These are phyloP conservation scores for Diutina catenulata DNA, from an alignment of 1,139 yeast species.

Conservation along the genomic window DNA sequence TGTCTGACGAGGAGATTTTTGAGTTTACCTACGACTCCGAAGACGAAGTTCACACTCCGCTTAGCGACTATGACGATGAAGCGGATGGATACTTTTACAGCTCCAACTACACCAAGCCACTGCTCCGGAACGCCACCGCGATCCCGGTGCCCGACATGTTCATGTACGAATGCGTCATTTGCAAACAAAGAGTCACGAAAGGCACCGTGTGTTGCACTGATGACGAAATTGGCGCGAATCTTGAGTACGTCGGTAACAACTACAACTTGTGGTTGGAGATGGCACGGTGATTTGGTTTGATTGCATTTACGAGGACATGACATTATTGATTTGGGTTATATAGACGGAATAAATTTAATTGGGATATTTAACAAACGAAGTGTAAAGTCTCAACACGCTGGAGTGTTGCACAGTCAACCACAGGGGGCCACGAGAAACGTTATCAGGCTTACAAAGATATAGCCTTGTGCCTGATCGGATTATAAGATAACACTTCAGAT, in stretches of 20 bases:
- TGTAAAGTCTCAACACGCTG: no score
- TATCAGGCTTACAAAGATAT: no score
- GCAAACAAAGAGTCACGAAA: neutral
- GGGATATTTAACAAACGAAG: no score
- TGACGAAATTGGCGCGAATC: neutral
- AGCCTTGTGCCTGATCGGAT: no score
- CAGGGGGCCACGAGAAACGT: no score
- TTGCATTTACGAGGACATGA: no score
- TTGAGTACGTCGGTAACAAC: conserved; percentile 1
- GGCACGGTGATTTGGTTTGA: neutral
- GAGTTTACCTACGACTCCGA: conserved; percentile 5
- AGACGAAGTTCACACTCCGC: neutral
- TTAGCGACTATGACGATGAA: neutral
- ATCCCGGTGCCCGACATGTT: neutral
- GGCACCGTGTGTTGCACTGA: conserved; percentile 4
- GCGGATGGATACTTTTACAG: neutral
- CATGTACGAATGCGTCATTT: conserved; percentile 5
- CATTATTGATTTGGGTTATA: no score
- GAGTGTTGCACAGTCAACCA: no score
- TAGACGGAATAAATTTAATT: no score
- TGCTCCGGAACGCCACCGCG: no score
- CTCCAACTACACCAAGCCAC: no score
- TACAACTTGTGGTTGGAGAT: conserved; percentile 3
- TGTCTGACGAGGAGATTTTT: conserved; percentile 5
- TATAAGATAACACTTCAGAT: no score